Percentiles rank a stretch among this genome's conserved stretches.
phyloP scores from a whole-genome alignment of 306 rosid genomes.

The Cicer pinnatifidum region DNA sequence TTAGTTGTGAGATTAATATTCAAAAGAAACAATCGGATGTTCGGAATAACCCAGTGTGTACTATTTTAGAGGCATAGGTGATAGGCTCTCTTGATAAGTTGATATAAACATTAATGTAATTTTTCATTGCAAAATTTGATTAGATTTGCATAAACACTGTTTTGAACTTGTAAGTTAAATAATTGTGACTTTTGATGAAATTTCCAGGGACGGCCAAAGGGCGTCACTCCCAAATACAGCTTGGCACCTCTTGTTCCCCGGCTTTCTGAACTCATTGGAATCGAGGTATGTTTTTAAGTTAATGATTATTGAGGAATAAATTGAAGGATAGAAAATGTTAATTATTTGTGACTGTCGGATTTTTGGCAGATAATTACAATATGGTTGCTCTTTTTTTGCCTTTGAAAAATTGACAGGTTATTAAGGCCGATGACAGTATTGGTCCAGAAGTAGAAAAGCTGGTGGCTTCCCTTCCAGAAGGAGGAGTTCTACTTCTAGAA shows the following conservation, averaged over 20 bases:
- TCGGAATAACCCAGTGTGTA: slow-evolving; percentile 15
- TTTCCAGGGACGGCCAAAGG: slow-evolving; percentile 98
- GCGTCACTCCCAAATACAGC: slow-evolving; percentile 94
- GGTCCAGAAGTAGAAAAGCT: slow-evolving; percentile 92
- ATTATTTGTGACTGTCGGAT: background rate
- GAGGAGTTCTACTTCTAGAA: slow-evolving; percentile 93
- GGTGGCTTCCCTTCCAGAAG: slow-evolving; percentile 86
- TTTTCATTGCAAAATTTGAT: background rate
- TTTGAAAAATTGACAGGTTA: slow-evolving; percentile 60
- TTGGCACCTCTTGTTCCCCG: slow-evolving; percentile 97
- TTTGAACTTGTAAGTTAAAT: slow-evolving; percentile 43
- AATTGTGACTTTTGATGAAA: slow-evolving; percentile 33
- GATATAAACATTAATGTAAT: slow-evolving; percentile 3
- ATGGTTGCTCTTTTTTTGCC: slow-evolving; percentile 15
- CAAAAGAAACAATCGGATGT: background rate
- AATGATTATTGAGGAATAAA: background rate
- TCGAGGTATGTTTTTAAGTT: slow-evolving; percentile 58
- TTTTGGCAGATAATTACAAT: slow-evolving; percentile 34
- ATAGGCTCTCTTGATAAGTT: background rate
- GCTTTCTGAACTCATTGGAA: slow-evolving; percentile 90
- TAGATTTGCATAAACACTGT: slow-evolving; percentile 24
- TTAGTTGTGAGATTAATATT: slow-evolving; percentile 27
- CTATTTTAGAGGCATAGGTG: background rate
- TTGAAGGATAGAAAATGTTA: background rate
- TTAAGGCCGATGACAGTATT: slow-evolving; percentile 89